A percentile compares a stretch with the other conserved stretches of the same genome.
These are phyloP conservation scores for Aspergillus persii DNA, from an alignment of 2,329 filamentous ascomycete species.

Conservation along the genomic window DNA sequence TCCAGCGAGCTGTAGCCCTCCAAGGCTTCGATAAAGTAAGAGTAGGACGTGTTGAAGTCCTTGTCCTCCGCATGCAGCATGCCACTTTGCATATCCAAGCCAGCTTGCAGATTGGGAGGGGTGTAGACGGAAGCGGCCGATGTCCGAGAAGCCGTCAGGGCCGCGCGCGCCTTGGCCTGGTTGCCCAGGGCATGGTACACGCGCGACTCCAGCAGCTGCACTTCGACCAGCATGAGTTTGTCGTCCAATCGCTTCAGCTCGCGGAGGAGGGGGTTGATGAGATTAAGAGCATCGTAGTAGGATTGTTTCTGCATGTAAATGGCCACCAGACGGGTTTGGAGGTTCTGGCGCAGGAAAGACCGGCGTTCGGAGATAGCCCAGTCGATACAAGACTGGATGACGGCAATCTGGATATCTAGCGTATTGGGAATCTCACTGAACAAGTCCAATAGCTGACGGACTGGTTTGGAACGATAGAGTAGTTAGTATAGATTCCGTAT, in stretches of 20 bases:
- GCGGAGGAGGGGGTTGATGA: slow-evolving; percentile 93
- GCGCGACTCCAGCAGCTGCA: slow-evolving; percentile 92
- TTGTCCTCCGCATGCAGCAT: slow-evolving; percentile 98
- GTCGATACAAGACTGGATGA: slow-evolving; percentile 99
- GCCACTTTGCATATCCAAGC: slow-evolving; percentile 97
- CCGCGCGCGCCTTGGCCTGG: slow-evolving; percentile 90
- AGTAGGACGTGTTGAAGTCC: slow-evolving; percentile 98
- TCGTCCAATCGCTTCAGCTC: slow-evolving; percentile 98
- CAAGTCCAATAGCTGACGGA: slow-evolving; percentile 93
- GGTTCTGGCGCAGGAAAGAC: slow-evolving; percentile 94
- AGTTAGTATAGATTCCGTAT: neutral
- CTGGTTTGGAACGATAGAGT: slow-evolving; percentile 46
- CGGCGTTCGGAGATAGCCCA: slow-evolving; percentile 95
- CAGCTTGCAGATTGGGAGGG: slow-evolving; percentile 88
- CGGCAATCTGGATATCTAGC: slow-evolving; percentile 86
- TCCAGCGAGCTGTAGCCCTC: slow-evolving; percentile 96
- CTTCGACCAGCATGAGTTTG: slow-evolving; percentile 96
- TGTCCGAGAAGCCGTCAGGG: slow-evolving; percentile 88
- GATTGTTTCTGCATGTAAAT: slow-evolving; percentile 97
- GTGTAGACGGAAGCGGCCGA: slow-evolving; percentile 97
- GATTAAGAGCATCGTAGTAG: slow-evolving; percentile 92
- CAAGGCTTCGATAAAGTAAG: slow-evolving; percentile 98
- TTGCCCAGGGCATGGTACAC: slow-evolving; percentile 98
- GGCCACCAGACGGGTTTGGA: slow-evolving; percentile 89
- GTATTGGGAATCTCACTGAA: slow-evolving; percentile 92